These are phyloP conservation scores for Miscanthus sacchariflorus DNA, from an alignment of 202 grass and related monocot genomes.

Conservation along the genomic window DNA sequence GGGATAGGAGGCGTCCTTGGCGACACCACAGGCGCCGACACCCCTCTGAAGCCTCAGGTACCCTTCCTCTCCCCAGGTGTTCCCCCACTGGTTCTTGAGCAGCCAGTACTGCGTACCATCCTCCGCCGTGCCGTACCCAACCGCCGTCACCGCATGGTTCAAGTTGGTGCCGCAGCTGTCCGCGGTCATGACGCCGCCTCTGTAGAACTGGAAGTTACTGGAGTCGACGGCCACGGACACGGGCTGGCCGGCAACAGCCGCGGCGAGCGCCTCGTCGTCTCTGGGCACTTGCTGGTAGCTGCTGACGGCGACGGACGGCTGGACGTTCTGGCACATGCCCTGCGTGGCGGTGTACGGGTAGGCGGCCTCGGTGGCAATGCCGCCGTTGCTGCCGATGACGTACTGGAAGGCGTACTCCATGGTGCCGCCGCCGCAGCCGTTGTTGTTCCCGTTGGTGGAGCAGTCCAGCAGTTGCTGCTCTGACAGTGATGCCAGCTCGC, in stretches of 20 bases:
- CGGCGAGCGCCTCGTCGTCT: slow-evolving; percentile 23
- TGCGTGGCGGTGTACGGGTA: slow-evolving; percentile 20
- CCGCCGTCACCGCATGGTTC: neutral
- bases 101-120: neutral
- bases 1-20: neutral
- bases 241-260: slow-evolving; percentile 37
- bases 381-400: slow-evolving; percentile 4
- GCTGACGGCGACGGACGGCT: slow-evolving; percentile 19
- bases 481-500: neutral
- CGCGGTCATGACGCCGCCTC: neutral
- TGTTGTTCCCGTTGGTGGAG: neutral
- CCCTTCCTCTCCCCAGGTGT: neutral
- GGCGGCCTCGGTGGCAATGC: slow-evolving; percentile 30
- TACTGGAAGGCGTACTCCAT: slow-evolving; percentile 21
- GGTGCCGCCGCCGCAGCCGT: neutral
- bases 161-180: neutral
- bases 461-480: neutral
- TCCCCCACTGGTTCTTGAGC: slow-evolving; percentile 23
- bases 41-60: slow-evolving; percentile 24
- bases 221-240: slow-evolving; percentile 42
- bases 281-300: slow-evolving; percentile 8
- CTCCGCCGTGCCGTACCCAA: slow-evolving; percentile 8
- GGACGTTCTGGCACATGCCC: neutral
- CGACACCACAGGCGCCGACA: neutral
- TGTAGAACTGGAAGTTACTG: neutral